phyloP scores from a whole-genome alignment of 2,329 filamentous ascomycete genomes.

The Neonectria faginata region DNA sequence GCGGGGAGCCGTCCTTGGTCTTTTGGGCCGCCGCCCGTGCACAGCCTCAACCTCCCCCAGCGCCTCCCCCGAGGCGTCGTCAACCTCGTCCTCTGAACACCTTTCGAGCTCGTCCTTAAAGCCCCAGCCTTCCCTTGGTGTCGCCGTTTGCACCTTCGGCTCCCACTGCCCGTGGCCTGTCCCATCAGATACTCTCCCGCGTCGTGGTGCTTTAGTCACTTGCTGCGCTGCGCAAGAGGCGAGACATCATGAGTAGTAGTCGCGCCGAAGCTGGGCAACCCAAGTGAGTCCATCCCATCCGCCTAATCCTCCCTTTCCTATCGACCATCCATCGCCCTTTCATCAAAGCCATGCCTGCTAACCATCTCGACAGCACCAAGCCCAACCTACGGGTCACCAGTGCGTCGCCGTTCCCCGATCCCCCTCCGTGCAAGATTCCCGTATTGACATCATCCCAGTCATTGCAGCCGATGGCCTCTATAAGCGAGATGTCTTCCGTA shows the following conservation, averaged over 20 bases:
- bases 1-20: slow-evolving; percentile 46
- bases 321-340: slow-evolving; percentile 7
- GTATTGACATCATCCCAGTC: slow-evolving; percentile 71
- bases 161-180: slow-evolving; percentile 35
- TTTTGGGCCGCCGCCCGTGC: slow-evolving; percentile 46
- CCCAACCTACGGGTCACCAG: slow-evolving; percentile 94
- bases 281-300: slow-evolving; percentile 47
- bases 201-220: slow-evolving; percentile 44
- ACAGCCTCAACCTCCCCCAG: slow-evolving; percentile 47
- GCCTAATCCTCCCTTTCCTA: slow-evolving; percentile 23
- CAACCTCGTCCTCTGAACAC: slow-evolving; percentile 35
- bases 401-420: slow-evolving; percentile 60
- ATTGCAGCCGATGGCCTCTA: slow-evolving; percentile 98
- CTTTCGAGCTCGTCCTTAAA: slow-evolving; percentile 34
- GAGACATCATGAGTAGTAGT: slow-evolving; percentile 49
- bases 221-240: slow-evolving; percentile 44
- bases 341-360: slow-evolving; percentile 41
- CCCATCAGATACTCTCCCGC: slow-evolving; percentile 30
- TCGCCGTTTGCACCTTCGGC: slow-evolving; percentile 24
- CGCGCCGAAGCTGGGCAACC: slow-evolving; percentile 54
- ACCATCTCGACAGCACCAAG: slow-evolving; percentile 69
- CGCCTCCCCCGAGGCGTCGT: slow-evolving; percentile 37
- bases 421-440: slow-evolving; percentile 34
- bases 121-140: slow-evolving; percentile 29
- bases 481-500: slow-evolving; percentile 99